Percentiles rank a stretch among this genome's conserved stretches.
phyloP scores from a whole-genome alignment of 2,329 filamentous ascomycete genomes.

The Aphanocladium album region DNA sequence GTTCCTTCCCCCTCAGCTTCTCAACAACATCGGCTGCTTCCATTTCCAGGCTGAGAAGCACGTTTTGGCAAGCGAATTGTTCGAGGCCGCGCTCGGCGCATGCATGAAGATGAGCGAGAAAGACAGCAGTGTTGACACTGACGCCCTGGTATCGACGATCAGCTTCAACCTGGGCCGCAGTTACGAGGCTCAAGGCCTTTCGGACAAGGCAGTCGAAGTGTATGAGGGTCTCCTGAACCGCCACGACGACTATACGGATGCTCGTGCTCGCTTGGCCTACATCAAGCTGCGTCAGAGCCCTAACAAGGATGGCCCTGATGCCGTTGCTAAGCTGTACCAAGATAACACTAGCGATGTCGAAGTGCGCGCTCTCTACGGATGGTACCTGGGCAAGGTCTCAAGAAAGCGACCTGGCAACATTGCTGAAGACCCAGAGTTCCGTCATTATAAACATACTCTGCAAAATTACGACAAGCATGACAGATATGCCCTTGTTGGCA shows the following conservation, averaged over 20 bases:
- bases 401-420: constrained; percentile 79
- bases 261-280: constrained; percentile 81
- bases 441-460: constrained; percentile 93
- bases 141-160: constrained; percentile 90
- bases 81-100: constrained; percentile 84
- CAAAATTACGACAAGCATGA: constrained; percentile 97
- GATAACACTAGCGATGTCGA: constrained; percentile 81
- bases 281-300: constrained; percentile 79
- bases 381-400: constrained; percentile 82
- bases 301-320: constrained; percentile 79
- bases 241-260: constrained; percentile 89
- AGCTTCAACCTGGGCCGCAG: constrained; percentile 94
- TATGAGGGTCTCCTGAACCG: constrained; percentile 82
- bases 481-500: constrained; percentile 89
- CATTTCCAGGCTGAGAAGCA: constrained; percentile 84
- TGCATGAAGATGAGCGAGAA: constrained; percentile 77
- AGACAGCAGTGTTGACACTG: constrained; percentile 73
- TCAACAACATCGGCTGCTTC: constrained; percentile 98
- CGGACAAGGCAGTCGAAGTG: constrained; percentile 78
- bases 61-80: constrained; percentile 74
- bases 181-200: constrained; percentile 78
- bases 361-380: constrained; percentile 87
- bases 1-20: constrained; percentile 76
- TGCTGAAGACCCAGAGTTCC: constrained; percentile 83
- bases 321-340: constrained; percentile 79